Evolutionary conservation across 2,329 filamentous ascomycete genomes (phyloP).

Genomic region (Gnomoniopsis sp.): DNA sequence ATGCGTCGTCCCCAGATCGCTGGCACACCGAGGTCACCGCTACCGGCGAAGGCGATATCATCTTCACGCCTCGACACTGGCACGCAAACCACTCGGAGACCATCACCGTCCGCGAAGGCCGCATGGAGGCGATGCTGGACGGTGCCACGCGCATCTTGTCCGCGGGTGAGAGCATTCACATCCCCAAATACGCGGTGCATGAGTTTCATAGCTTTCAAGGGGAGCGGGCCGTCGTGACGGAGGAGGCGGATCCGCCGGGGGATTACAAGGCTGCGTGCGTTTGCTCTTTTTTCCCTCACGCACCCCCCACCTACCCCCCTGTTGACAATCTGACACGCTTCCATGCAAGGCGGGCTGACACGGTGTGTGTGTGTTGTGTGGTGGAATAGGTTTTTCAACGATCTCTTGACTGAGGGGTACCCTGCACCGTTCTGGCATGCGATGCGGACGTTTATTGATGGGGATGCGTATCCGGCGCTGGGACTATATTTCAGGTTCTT

Average conservation of each 20-base stretch:
- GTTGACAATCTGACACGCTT: neutral
- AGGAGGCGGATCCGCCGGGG: slow-evolving; percentile 7
- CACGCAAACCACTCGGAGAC: slow-evolving; percentile 3
- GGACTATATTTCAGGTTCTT: slow-evolving; percentile 6
- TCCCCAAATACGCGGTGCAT: neutral
- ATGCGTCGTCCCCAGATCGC: neutral
- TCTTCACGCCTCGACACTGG: slow-evolving; percentile 7
- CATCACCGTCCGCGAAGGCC: slow-evolving; percentile 3
- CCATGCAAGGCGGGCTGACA: too few species aligned
- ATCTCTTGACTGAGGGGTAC: neutral
- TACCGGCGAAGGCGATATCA: neutral
- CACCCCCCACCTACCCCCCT: neutral
- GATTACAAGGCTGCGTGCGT: slow-evolving; percentile 7
- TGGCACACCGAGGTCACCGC: neutral
- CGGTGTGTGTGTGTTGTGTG: neutral
- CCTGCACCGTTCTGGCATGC: slow-evolving; percentile 1
- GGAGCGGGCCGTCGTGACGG: slow-evolving; percentile 4
- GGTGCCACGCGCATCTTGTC: neutral
- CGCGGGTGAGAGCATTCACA: neutral
- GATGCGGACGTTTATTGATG: slow-evolving; percentile 5
- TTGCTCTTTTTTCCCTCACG: neutral
- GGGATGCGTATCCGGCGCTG: slow-evolving; percentile 1
- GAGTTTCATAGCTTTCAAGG: neutral
- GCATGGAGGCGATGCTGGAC: neutral
- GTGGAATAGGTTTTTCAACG: slow-evolving; percentile 6